These are phyloP conservation scores for Asterophora lycoperdoides DNA, from an alignment of 768 basidiomycete genomes.

Conservation along the genomic window DNA sequence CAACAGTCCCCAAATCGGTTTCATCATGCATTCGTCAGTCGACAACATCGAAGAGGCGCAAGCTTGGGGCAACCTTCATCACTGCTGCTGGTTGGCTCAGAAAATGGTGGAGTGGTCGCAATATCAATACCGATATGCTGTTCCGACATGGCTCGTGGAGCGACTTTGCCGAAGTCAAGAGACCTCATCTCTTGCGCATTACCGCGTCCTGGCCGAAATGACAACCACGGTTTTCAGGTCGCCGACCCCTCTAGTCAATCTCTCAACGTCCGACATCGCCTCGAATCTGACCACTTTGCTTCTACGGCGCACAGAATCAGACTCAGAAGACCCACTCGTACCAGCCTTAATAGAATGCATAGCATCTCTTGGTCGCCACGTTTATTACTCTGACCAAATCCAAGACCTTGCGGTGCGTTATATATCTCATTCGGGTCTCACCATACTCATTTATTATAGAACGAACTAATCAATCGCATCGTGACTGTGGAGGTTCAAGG, in stretches of 20 bases:
- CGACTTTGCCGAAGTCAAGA: constrained; percentile 64
- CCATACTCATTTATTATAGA: constrained; percentile 28
- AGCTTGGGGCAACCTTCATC: constrained; percentile 63
- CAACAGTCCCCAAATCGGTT: constrained; percentile 68
- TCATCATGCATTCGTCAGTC: constrained; percentile 69
- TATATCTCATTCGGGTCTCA: neutral
- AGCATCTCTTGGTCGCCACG: constrained; percentile 80
- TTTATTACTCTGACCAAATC: constrained; percentile 95
- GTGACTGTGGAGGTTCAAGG: constrained; percentile 67
- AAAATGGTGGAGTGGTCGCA: constrained; percentile 83
- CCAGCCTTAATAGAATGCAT: constrained; percentile 71
- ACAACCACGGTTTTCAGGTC: constrained; percentile 80
- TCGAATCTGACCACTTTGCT: constrained; percentile 73
- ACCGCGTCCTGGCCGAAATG: constrained; percentile 69
- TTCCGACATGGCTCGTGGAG: constrained; percentile 83
- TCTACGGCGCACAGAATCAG: constrained; percentile 61
- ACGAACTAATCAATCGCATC: constrained; percentile 75
- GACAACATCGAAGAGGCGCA: constrained; percentile 57
- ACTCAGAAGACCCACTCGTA: constrained; percentile 62
- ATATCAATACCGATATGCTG: constrained; percentile 89
- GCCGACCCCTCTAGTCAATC: constrained; percentile 76
- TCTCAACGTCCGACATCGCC: constrained; percentile 87
- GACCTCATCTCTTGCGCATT: constrained; percentile 41
- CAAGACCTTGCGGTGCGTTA: constrained; percentile 72
- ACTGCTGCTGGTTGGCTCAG: constrained; percentile 81